phyloP scores from a whole-genome alignment of 352 stramenopile species.

The Pythium biforme region DNA sequence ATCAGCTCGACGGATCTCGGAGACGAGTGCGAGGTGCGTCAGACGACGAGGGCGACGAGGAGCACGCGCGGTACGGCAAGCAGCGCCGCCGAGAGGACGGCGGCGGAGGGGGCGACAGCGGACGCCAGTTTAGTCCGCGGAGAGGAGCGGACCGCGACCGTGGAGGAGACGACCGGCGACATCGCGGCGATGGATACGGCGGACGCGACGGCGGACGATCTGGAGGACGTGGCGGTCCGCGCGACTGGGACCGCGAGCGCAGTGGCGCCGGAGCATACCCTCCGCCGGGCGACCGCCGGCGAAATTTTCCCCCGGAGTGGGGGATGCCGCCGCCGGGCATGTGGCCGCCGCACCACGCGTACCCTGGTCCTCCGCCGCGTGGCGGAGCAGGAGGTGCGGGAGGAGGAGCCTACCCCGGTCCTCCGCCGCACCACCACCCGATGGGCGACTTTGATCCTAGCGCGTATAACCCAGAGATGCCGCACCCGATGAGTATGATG shows the following conservation, averaged over 20 bases:
- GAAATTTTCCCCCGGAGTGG: constrained; percentile 68
- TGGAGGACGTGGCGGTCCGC: constrained; percentile 7
- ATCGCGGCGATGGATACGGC: constrained; percentile 16
- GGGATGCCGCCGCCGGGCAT: constrained; percentile 64
- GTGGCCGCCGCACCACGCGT: constrained; percentile 49
- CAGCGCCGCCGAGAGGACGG: constrained; percentile 64
- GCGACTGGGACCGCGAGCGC: constrained; percentile 25
- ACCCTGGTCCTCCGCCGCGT: constrained; percentile 32
- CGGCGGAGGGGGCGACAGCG: background rate
- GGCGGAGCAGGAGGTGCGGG: too few species aligned
- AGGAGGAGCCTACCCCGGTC: constrained; percentile 17
- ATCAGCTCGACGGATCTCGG: constrained; percentile 27
- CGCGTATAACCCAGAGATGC: constrained; percentile 71
- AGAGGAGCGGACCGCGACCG: constrained; percentile 21
- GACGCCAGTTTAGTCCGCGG: constrained; percentile 23
- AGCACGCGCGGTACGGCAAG: constrained; percentile 53
- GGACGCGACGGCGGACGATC: constrained; percentile 16
- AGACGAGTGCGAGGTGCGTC: constrained; percentile 36
- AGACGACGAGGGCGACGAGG: constrained; percentile 63
- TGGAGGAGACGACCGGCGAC: constrained; percentile 2
- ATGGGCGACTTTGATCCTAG: constrained; percentile 71
- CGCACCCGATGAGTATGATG: constrained; percentile 53
- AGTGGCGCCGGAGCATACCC: constrained; percentile 25
- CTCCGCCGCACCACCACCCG: constrained; percentile 26
- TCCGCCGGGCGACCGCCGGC: constrained; percentile 31